Percentiles rank a stretch among this genome's conserved stretches.
Evolutionary conservation across 208 protist genomes (phyloP).

Genomic region (Wallacemonas sp.): DNA sequence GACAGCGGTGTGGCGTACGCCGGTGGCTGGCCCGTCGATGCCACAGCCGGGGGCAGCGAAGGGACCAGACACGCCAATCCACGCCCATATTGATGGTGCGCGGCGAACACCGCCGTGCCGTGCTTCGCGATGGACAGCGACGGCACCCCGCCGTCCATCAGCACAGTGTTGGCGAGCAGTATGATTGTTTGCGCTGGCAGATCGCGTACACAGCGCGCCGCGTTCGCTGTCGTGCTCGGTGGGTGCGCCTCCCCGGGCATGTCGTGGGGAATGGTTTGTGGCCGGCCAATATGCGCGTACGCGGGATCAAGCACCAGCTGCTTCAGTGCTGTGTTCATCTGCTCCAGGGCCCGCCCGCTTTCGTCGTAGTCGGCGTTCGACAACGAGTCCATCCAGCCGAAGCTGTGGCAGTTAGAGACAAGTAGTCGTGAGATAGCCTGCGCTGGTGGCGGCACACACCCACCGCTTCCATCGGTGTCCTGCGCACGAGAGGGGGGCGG

Average conservation of each 20-base stretch:
- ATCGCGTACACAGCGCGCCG: background rate
- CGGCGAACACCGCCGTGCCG: constrained; percentile 23
- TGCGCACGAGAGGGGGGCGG: background rate
- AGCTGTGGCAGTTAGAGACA: constrained; percentile 65
- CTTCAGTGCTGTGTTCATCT: constrained; percentile 25
- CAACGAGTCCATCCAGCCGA: constrained; percentile 52
- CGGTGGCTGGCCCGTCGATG: background rate
- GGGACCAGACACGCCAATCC: constrained; percentile 60
- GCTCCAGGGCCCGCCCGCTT: constrained; percentile 30
- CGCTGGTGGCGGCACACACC: background rate
- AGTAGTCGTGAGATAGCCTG: constrained; percentile 35
- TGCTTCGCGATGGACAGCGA: constrained; percentile 21
- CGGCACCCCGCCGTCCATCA: constrained; percentile 64
- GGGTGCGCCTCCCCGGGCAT: background rate
- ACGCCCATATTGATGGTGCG: constrained; percentile 56
- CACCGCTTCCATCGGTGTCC: background rate
- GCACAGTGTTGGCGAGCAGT: constrained; percentile 50
- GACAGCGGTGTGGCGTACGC: background rate
- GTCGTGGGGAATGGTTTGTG: background rate
- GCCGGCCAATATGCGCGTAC: constrained; percentile 26
- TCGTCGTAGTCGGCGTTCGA: constrained; percentile 50
- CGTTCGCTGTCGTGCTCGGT: too few relatives aligned
- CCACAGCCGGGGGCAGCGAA: constrained; percentile 1
- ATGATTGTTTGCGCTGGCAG: constrained; percentile 22
- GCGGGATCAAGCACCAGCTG: constrained; percentile 10